Percentiles rank a stretch among this genome's conserved stretches.
Conservation (phyloP, 805 yeast species). For the Dipodascus geniculatus region DNA sequence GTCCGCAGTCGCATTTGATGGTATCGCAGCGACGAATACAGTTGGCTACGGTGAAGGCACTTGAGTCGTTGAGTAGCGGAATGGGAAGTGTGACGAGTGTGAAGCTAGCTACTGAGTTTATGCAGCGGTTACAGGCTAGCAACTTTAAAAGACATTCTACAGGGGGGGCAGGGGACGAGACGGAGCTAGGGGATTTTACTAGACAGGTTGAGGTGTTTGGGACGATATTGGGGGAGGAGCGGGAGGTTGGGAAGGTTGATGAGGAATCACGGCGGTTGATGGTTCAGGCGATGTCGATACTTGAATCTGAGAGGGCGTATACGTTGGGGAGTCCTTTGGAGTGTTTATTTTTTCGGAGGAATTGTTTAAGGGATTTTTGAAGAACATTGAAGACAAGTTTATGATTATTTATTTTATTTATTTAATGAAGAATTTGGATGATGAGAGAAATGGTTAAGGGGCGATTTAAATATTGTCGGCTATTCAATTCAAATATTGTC, state of each 20-base stretch:
- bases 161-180: background rate
- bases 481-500: too few relatives aligned
- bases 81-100: background rate
- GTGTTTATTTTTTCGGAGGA: background rate
- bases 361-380: background rate
- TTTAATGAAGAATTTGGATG: too few relatives aligned
- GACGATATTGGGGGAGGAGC: conserved; percentile 1
- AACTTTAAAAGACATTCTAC: conserved; percentile 8
- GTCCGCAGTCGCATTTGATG: background rate
- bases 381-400: background rate
- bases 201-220: conserved; percentile 5
- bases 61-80: conserved; percentile 4
- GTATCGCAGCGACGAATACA: conserved; percentile 9
- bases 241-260: too few relatives aligned
- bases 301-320: background rate
- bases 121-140: background rate
- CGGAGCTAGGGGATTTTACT: conserved; percentile 4
- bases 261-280: conserved; percentile 12
- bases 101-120: conserved; percentile 3
- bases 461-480: too few relatives aligned
- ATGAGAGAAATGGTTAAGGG: too few relatives aligned
- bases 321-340: background rate
- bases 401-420: background rate
- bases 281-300: conserved; percentile 11
- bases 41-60: conserved; percentile 8